phyloP scores from a whole-genome alignment of 805 yeast species.

The Yamadazyma nakazawae region DNA sequence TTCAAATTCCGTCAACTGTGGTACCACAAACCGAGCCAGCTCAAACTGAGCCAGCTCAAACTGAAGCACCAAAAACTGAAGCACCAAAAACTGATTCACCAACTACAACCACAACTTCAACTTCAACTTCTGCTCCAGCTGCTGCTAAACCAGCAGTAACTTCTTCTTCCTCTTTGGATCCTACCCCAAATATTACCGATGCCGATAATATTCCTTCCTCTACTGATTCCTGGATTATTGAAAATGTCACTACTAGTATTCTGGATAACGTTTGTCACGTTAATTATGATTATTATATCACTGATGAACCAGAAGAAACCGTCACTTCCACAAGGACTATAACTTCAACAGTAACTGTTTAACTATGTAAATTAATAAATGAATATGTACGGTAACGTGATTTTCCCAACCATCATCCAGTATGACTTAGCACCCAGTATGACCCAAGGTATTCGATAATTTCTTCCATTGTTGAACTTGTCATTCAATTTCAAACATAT shows the following conservation, averaged over 20 bases:
- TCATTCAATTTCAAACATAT: no score
- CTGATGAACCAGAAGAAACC: conserved; percentile 29
- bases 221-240: conserved; percentile 33
- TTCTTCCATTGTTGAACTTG: no score
- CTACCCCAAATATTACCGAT: conserved; percentile 27
- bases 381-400: no score
- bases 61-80: no score
- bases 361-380: conserved; percentile 6
- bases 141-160: background rate
- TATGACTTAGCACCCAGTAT: no score
- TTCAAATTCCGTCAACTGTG: conserved; percentile 11
- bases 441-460: no score
- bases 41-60: conserved; percentile 9
- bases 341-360: conserved; percentile 30
- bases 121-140: no score
- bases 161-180: conserved; percentile 9
- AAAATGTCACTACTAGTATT: conserved; percentile 27
- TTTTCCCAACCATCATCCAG: no score
- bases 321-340: conserved; percentile 38
- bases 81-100: no score
- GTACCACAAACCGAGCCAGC: background rate
- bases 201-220: conserved; percentile 23
- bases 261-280: conserved; percentile 33
- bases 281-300: conserved; percentile 35
- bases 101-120: no score